Evolutionary conservation across 1,284 basidiomycete genomes (phyloP).

Genomic region (Schizophyllum commune): DNA sequence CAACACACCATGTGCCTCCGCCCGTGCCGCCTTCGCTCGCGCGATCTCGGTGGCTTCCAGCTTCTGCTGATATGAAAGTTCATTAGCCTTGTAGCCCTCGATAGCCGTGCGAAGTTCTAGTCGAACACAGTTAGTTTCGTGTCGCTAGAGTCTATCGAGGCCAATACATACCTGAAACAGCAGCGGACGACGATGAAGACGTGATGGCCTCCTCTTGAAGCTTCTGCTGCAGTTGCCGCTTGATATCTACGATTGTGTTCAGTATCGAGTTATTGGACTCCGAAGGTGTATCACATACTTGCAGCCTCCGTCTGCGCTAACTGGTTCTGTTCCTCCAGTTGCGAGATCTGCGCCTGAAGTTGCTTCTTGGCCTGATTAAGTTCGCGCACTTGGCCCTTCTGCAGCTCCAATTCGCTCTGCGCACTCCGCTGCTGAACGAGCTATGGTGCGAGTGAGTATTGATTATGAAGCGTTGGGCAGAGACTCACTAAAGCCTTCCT

Average conservation of each 20-base stretch:
- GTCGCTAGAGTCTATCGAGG: background rate
- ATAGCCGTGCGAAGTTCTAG: slow-evolving; percentile 57
- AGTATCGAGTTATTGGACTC: background rate
- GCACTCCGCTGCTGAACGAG: slow-evolving; percentile 60
- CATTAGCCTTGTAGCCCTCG: slow-evolving; percentile 60
- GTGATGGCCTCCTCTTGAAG: slow-evolving; percentile 64
- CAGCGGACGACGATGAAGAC: slow-evolving; percentile 48
- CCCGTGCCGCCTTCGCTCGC: slow-evolving; percentile 54
- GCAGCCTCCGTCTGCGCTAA: slow-evolving; percentile 51
- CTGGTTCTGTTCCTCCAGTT: slow-evolving; percentile 51
- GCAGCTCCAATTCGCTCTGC: slow-evolving; percentile 57
- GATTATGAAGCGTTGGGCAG: background rate
- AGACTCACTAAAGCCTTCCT: slow-evolving; percentile 56
- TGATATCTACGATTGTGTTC: slow-evolving; percentile 33
- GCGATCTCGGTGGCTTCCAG: slow-evolving; percentile 67
- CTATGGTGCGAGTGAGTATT: slow-evolving; percentile 24
- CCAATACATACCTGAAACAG: slow-evolving; percentile 43
- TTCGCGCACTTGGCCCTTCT: slow-evolving; percentile 55
- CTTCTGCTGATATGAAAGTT: slow-evolving; percentile 50
- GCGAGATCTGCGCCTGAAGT: slow-evolving; percentile 47
- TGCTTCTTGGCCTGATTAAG: slow-evolving; percentile 47
- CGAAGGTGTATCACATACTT: slow-evolving; percentile 28
- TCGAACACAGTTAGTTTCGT: background rate
- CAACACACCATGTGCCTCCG: slow-evolving; percentile 52
- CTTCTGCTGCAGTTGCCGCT: slow-evolving; percentile 51